Base-by-base conservation (phyloP, 2,329 filamentous ascomycete species). In the Dactylellina haptotyla region DNA sequence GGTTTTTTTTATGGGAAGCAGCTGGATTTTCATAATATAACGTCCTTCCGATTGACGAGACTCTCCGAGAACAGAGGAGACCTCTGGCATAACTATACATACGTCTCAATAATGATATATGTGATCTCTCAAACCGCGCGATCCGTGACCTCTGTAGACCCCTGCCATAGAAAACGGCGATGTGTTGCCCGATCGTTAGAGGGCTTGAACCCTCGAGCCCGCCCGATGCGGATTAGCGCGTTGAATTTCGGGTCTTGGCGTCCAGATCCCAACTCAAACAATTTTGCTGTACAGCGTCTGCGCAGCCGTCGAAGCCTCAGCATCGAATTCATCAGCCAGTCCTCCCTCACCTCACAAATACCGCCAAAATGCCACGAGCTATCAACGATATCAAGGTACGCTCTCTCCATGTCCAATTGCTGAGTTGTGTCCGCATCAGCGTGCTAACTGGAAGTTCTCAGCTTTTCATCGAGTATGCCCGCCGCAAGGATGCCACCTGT, bases 381-480 rank as follows among this genome's bases (percentile, higher is more conserved):
- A 73, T 73, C 48, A 73, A 73, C 69, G 69, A 73, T 32, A 73
- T 73, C 57, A 73, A 73, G 69, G 69, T 73, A 56, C 54, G 61
- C 32, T 32, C 10, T n/a, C 28, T 20, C 46, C 45, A 23, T 23
- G 37, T 46, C 26, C 4, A 8, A 10, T 34, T 59, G 30, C 20
- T 43, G 45, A 16, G 10, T 16, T 48, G n/a, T 30, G 28, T 2
- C 26, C 23, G 41, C 53, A 50, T 18, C 14, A 20, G 8, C 8
- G 26, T 65, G 41, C 69, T 73, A 53, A 73, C 61, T 53, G 51
- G 18, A 48, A 26, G 39, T 84, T 98, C 98, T 89, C 98, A 99
- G 83, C 84, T 97, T 88, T 99, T 99, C 92, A 96, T 99, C 85
- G 95, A 98, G 90, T 97, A 99, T 89, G 97, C 92, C 90, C 91